Base-by-base conservation (phyloP, 148 eudicot species). In the Cornus controversa region DNA sequence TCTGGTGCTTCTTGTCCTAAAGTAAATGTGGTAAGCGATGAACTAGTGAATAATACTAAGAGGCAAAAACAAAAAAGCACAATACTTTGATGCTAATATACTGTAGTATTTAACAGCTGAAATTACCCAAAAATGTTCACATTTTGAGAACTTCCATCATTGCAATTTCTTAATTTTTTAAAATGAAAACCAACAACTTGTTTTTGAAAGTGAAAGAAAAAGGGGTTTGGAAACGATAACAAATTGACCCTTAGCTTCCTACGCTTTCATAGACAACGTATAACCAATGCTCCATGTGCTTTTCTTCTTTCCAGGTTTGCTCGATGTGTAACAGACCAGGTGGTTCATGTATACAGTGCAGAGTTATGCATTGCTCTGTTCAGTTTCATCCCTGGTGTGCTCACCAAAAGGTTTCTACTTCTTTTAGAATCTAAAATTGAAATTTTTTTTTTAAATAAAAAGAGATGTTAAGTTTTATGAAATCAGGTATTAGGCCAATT, bases 301-400 rank as follows among this genome's bases (percentile, higher is more conserved):
- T 8, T 66, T 72, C 68, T 57, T 71, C 40, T 24, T 69, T 36
- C 42, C 82, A 88, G 91, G 85, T 86, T 69, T 88, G 91, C 79
- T 79, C 80, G 26, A 71, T 88, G 66, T 88, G 91, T 74, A 82
- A 88, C 62, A 80, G 91, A 29, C 53, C 83, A 11, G 91, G 91
- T 84, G 91, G 91, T 77, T 73, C 83, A 58, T 88, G 89, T 79
- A 84, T 84, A 73, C 77, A 24, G 37, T 88, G 91, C 76, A 72
- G 83, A 65, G 80, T 84, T 79, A 67, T 75, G 75, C 76, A 80
- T 34, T 88, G 91, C 50, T 54, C 66, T 65, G 75, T 82, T 67
- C 67, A 74, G 50, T 86, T 88, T 63, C 91, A 88, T 84, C 91
- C 89, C 57, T 88, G 91, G 91, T 88, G 91, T 74, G 89, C 85